Percentiles rank a stretch among this genome's conserved stretches.
Evolutionary conservation across 2,329 filamentous ascomycete genomes (phyloP).

Genomic region (Aspergillus oerlinghausenensis): DNA sequence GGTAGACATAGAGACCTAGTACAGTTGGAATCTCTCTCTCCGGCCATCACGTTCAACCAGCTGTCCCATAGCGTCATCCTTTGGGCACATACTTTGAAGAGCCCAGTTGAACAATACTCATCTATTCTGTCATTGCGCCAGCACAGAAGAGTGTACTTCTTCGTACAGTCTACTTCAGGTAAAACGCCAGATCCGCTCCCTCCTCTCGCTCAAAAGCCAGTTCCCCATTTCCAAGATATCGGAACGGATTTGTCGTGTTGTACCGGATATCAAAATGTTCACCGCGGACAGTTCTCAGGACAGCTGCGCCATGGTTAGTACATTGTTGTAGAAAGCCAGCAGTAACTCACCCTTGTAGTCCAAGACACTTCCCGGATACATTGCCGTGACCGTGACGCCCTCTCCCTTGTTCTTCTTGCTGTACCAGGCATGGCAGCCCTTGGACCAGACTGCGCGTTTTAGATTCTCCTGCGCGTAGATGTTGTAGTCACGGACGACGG

Average conservation of each 20-base stretch:
- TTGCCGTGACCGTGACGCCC: slow-evolving; percentile 15
- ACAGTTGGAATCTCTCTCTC: no score
- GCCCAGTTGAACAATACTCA: no score
- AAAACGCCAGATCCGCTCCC: slow-evolving; percentile 10
- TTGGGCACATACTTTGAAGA: no score
- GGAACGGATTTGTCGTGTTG: slow-evolving; percentile 10
- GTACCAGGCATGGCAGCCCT: slow-evolving; percentile 25
- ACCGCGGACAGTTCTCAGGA: slow-evolving; percentile 10
- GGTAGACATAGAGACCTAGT: no score
- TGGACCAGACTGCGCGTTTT: slow-evolving; percentile 22
- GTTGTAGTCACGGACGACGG: slow-evolving; percentile 17
- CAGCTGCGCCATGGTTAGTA: not conserved
- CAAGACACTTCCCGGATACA: slow-evolving; percentile 22
- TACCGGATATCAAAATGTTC: slow-evolving; percentile 16
- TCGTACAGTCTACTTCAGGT: not conserved
- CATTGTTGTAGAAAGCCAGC: not conserved
- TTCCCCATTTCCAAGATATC: slow-evolving; percentile 12
- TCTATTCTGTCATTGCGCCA: no score
- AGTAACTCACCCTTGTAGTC: slow-evolving; percentile 17
- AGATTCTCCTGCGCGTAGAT: slow-evolving; percentile 17
- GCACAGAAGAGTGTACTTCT: no score
- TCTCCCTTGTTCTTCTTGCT: slow-evolving; percentile 10
- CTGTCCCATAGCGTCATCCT: no score
- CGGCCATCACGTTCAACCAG: no score
- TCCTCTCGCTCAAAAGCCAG: slow-evolving; percentile 8